A percentile compares a stretch with the other conserved stretches of the same genome.
phyloP scores from a whole-genome alignment of 352 stramenopile species.

The Phytophthora aleatoria region DNA sequence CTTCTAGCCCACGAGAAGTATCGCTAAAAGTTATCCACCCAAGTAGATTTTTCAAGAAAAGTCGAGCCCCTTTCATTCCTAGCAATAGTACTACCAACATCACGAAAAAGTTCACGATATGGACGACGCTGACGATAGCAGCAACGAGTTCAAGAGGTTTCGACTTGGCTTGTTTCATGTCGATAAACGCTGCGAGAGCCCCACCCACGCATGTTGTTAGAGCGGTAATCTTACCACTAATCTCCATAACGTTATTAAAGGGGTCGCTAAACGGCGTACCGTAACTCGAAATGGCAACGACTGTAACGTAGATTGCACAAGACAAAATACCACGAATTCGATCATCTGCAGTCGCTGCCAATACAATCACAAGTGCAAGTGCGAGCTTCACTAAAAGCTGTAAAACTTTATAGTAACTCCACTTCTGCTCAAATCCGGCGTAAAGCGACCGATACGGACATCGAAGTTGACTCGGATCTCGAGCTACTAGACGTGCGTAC shows the following conservation, averaged over 20 bases:
- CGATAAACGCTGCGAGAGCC: slow-evolving; percentile 27
- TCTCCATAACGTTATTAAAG: slow-evolving; percentile 56
- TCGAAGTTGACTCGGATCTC: slow-evolving; percentile 47
- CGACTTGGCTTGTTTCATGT: slow-evolving; percentile 22
- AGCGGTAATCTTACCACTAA: slow-evolving; percentile 43
- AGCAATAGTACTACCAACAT: slow-evolving; percentile 47
- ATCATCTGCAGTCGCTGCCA: slow-evolving; percentile 18
- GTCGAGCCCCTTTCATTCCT: slow-evolving; percentile 34
- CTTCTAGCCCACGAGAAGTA: slow-evolving; percentile 39
- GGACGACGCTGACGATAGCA: slow-evolving; percentile 47
- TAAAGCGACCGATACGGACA: slow-evolving; percentile 62
- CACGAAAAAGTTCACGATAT: slow-evolving; percentile 46
- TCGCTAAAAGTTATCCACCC: slow-evolving; percentile 56
- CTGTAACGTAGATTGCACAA: slow-evolving; percentile 33
- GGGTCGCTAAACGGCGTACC: slow-evolving; percentile 52
- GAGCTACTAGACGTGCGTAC: slow-evolving; percentile 43
- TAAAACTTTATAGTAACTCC: slow-evolving; percentile 59
- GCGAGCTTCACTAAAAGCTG: slow-evolving; percentile 52
- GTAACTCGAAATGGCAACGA: slow-evolving; percentile 43
- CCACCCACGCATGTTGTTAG: slow-evolving; percentile 43
- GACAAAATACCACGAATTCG: slow-evolving; percentile 26
- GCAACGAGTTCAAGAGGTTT: slow-evolving; percentile 22
- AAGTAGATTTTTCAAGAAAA: slow-evolving; percentile 45
- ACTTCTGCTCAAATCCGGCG: slow-evolving; percentile 49
- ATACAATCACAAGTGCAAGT: slow-evolving; percentile 42